phyloP scores from a whole-genome alignment of 2,329 filamentous ascomycete species.

The Aphanoascus verrucosus region DNA sequence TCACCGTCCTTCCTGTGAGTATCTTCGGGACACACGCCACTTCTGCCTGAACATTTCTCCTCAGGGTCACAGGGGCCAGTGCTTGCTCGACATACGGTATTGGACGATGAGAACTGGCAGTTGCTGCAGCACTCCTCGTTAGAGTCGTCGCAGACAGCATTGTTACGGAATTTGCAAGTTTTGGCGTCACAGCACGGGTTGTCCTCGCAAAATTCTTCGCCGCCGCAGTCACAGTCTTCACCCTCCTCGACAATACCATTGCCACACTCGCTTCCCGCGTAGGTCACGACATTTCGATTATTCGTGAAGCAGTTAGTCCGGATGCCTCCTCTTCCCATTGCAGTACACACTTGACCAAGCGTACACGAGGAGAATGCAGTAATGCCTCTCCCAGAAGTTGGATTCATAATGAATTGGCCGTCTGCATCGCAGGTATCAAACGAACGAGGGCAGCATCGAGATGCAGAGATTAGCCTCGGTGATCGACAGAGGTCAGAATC shows the following conservation, averaged over 20 bases:
- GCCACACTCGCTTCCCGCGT: conserved; percentile 76
- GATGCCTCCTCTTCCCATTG: conserved; percentile 65
- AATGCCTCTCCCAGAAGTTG: conserved; percentile 64
- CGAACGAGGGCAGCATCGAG: conserved; percentile 73
- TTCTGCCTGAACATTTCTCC: conserved; percentile 67
- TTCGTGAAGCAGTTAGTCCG: conserved; percentile 68
- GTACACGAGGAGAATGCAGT: conserved; percentile 76
- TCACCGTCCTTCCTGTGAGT: conserved; percentile 57
- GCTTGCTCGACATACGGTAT: conserved; percentile 67
- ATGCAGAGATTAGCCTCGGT: conserved; percentile 47
- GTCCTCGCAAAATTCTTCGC: conserved; percentile 55
- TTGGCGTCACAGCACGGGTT: conserved; percentile 74
- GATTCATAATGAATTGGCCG: conserved; percentile 90
- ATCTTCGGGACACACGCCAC: conserved; percentile 65
- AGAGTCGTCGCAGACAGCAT: conserved; percentile 59
- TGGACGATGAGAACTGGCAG: conserved; percentile 41
- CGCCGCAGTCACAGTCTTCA: conserved; percentile 94
- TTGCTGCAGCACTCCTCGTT: conserved; percentile 39
- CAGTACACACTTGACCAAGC: conserved; percentile 87
- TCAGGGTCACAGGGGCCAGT: conserved; percentile 74
- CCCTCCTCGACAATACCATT: conserved; percentile 93
- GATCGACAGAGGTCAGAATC: conserved; percentile 55
- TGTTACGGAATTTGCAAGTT: conserved; percentile 73
- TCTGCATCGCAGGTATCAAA: conserved; percentile 58
- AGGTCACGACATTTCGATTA: conserved; percentile 72